Evolutionary conservation across 495 filamentous ascomycete genomes (phyloP).

Genomic region (Lentithecium fluviatile): DNA sequence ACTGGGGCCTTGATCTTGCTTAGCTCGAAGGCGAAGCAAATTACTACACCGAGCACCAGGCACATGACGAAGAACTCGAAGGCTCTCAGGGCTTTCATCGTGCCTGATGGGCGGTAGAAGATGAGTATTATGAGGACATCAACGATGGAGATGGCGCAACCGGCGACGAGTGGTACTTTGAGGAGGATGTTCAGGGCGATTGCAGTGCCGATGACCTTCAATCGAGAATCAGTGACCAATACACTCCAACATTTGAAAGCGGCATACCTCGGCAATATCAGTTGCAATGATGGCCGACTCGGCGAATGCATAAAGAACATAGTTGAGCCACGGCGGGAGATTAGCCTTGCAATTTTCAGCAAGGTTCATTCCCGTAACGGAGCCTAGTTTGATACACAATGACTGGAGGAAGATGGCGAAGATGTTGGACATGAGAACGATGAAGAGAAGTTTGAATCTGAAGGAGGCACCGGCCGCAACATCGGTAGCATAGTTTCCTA

Average conservation of each 20-base stretch:
- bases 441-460: constrained; percentile 65
- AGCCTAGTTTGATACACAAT: constrained; percentile 78
- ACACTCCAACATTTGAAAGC: not conserved
- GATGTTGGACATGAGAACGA: constrained; percentile 77
- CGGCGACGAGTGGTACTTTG: constrained; percentile 77
- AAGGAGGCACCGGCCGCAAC: constrained; percentile 58
- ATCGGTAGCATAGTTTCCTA: constrained; percentile 76
- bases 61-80: constrained; percentile 82
- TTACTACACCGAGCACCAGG: constrained; percentile 77
- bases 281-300: constrained; percentile 84
- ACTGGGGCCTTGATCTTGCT: constrained; percentile 70
- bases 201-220: constrained; percentile 80
- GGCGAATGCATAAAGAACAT: constrained; percentile 69
- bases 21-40: constrained; percentile 90
- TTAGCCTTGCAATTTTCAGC: constrained; percentile 75
- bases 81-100: constrained; percentile 67
- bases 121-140: constrained; percentile 84
- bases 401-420: constrained; percentile 83
- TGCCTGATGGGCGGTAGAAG: constrained; percentile 76
- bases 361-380: constrained; percentile 80
- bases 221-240: not conserved
- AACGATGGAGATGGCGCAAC: constrained; percentile 79
- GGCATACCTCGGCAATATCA: constrained; percentile 74
- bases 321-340: constrained; percentile 73
- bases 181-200: constrained; percentile 86